Evolutionary conservation across 2,329 filamentous ascomycete species (phyloP), one percentile per base, ranked within the genome.

Genomic region (Xylariaceae sp.): DNA sequence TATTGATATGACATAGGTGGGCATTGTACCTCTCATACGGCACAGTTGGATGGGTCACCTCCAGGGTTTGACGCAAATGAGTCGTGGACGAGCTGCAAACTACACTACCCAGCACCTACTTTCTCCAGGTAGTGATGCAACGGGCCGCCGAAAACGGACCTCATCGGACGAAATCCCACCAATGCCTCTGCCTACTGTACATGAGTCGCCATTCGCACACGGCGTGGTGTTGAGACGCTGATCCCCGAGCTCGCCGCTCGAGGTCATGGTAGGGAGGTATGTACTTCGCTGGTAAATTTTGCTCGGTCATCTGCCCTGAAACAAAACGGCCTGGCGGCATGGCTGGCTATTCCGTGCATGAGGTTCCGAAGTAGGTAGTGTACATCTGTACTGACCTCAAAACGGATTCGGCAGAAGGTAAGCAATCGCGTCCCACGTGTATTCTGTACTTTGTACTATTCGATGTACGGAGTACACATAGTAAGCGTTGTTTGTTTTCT

Each of bases 81-180:
- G 48, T 51, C 44, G 39, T 30, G 37, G 51, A 30, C 18, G 47
- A 45, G 34, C 49, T 51, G n/a, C 53, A 51, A 45, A 30, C 23
- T 30, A 30, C 23, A 49, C 52, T 49, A 50, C 48, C 48, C 2
- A 30, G 37, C 13, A 42, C 37, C 9, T 42, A 13, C 37, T 23
- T 8, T 15, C 17, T 11, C 18, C 48, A 42, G 37, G 37, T 13
- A 30, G 23, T 30, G 23, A 9, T 11, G 18, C 18, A 51, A 39
- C 8, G 37, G 51, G 48, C 35, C 55, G 55, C 62, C 62, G 62
- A 64, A 48, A 59, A 57, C 60, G 62, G 60, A 62, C 55, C 17
- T 60, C 35, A 18, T 44, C 18, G 55, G 45, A 18, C 50, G 42
- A 45, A 50, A 44, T 53, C 48, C 15, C 48, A 55, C 42, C 52